phyloP scores from a whole-genome alignment of 2,329 filamentous ascomycete genomes.

The Plenodomus biglobosus region DNA sequence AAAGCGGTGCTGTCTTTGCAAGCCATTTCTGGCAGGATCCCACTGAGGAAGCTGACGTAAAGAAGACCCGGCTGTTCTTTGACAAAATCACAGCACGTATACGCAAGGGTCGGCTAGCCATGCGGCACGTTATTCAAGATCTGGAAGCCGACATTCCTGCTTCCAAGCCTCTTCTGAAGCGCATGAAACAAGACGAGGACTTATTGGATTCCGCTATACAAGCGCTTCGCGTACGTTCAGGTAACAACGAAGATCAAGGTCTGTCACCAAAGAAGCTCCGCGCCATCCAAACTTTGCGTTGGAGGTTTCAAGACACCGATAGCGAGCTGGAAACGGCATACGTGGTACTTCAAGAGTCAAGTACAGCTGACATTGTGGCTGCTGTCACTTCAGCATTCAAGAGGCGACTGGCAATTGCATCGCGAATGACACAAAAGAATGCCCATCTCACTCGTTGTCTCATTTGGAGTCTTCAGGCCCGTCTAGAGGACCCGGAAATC shows the following conservation, averaged over 20 bases:
- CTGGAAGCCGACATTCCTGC: slow-evolving; percentile 31
- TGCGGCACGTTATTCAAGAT: slow-evolving; percentile 27
- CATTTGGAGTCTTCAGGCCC: slow-evolving; percentile 31
- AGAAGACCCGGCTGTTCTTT: slow-evolving; percentile 23
- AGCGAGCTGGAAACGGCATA: slow-evolving; percentile 22
- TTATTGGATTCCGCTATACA: slow-evolving; percentile 16
- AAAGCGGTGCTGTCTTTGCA: slow-evolving; percentile 25
- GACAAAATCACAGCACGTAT: slow-evolving; percentile 20
- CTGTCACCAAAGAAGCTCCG: slow-evolving; percentile 12
- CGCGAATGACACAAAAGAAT: slow-evolving; percentile 29
- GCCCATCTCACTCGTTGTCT: slow-evolving; percentile 31
- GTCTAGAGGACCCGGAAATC: slow-evolving; percentile 25
- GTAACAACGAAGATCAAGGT: slow-evolving; percentile 3
- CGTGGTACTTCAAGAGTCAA: slow-evolving; percentile 8
- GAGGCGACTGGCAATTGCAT: slow-evolving; percentile 24
- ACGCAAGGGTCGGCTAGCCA: slow-evolving; percentile 25
- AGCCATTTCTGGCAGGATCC: slow-evolving; percentile 39
- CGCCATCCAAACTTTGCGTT: slow-evolving; percentile 13
- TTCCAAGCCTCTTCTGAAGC: slow-evolving; percentile 25
- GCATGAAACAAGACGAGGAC: slow-evolving; percentile 31
- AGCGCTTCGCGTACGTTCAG: slow-evolving; percentile 10
- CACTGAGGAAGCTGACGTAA: slow-evolving; percentile 26
- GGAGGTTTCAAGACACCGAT: slow-evolving; percentile 20
- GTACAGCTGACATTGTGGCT: not conserved
- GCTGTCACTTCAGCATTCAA: slow-evolving; percentile 13